Percentiles rank a stretch among this genome's conserved stretches.
Conservation (phyloP, 371 early-diverging fungal species). For the Lichtheimia hyalospora region DNA sequence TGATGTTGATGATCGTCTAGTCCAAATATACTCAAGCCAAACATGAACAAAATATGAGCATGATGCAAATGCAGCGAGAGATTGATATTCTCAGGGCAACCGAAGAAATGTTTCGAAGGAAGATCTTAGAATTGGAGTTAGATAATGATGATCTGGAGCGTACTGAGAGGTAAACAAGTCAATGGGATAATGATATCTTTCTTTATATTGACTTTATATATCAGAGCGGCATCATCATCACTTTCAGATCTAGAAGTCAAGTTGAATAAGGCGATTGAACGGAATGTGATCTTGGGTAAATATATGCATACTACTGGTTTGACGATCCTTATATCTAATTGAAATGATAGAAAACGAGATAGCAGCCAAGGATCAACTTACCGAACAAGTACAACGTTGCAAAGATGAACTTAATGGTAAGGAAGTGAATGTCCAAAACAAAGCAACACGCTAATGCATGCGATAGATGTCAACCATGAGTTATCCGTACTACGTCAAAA, state of each 20-base stretch:
- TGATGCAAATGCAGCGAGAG: constrained; percentile 74
- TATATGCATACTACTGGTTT: neutral
- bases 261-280: constrained; percentile 69
- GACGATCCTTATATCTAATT: neutral
- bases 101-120: constrained; percentile 70
- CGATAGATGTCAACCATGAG: constrained; percentile 58
- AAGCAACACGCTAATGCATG: neutral
- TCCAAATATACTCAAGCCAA: constrained; percentile 46
- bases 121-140: constrained; percentile 74
- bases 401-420: constrained; percentile 75
- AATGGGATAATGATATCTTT: neutral
- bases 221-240: constrained; percentile 69
- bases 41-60: constrained; percentile 63
- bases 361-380: constrained; percentile 63
- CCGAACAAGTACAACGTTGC: constrained; percentile 76
- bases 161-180: constrained; percentile 49
- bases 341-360: constrained; percentile 56
- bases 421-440: constrained; percentile 3
- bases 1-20: constrained; percentile 13
- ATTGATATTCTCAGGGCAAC: constrained; percentile 72
- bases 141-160: constrained; percentile 81
- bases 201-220: neutral
- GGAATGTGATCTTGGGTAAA: constrained; percentile 60
- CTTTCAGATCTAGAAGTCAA: constrained; percentile 71
- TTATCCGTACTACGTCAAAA: constrained; percentile 54